Base-by-base conservation (phyloP, 495 filamentous ascomycete species). In the Hamigera avellanea region DNA sequence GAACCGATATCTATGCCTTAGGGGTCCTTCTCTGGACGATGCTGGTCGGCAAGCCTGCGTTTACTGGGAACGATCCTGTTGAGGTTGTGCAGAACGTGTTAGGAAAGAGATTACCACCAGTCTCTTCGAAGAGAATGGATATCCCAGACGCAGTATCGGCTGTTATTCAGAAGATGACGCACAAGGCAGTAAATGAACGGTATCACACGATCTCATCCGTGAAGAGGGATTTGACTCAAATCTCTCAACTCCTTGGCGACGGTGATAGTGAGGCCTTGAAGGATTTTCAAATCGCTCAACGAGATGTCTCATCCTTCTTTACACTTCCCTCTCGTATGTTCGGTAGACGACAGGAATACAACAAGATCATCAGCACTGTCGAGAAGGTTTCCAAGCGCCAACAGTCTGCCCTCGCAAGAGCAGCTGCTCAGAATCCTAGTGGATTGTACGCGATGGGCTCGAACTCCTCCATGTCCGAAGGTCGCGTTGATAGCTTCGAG, bases 61-160 rank as follows among this genome's bases (percentile, higher is more conserved):
- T 88, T 44, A 76, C 76, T 19, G 87, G 85, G 6, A 67, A 69
- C 26, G 80, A 80, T 3, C 82, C 86, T 0, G 73, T 93, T 40
- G 86, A 93, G 48, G 80, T 93, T 19, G 81, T 95, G 31, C 86
- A 93, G 48, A 85, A 76, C 46, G 85, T 95, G 2, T 67, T 95
- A 0, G 75, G 73, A 28, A 75, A 77, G 33, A 76, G 82, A 48
- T 71, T 93, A 42, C 78, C 81, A 1, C 75, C 73, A 23, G 75
- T 89, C 8, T 82, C 83, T 0, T 68, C 68, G 25, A 75, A 83
- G 36, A 70, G 87, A 18, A 67, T 82, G 48, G 86, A 93, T 45
- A 58, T 93, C 2, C 87, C 87, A 0, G 83, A 89, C 38, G 79
- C 76, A 16, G 64, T 95, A 15, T 82, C 80, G 3, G 67, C 70